A percentile compares a stretch with the other conserved stretches of the same genome.
phyloP scores from a whole-genome alignment of 2,329 filamentous ascomycete genomes.

The Trematosphaeria pertusa region DNA sequence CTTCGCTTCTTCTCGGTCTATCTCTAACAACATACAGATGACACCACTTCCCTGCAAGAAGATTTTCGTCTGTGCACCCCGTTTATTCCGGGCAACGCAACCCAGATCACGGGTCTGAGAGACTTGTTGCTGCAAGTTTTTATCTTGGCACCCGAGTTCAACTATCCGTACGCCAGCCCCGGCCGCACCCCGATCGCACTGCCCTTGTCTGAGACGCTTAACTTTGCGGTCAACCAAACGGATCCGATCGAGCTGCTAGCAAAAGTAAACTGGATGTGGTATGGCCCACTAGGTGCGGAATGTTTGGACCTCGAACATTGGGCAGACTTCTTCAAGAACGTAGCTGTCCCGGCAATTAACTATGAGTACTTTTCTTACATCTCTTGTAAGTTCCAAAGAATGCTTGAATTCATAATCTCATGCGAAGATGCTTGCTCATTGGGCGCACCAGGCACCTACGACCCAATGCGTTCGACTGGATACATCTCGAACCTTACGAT shows the following conservation, averaged over 20 bases:
- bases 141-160: conserved; percentile 3
- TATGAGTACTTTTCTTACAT: background rate
- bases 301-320: conserved; percentile 2
- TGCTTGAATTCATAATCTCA: too few relatives aligned
- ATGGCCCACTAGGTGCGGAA: background rate
- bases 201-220: background rate
- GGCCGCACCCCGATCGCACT: conserved; percentile 1
- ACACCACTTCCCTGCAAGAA: background rate
- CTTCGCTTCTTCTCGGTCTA: too few relatives aligned
- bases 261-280: conserved; percentile 5
- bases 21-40: background rate
- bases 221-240: conserved; percentile 1
- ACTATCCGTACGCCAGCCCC: conserved; percentile 2
- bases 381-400: too few relatives aligned
- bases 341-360: background rate
- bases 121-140: background rate
- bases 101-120: background rate
- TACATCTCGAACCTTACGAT: background rate
- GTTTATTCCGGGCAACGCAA: conserved; percentile 1
- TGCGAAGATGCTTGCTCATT: too few relatives aligned
- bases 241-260: conserved; percentile 4
- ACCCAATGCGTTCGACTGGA: background rate
- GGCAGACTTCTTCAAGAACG: background rate
- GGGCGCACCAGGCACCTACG: too few relatives aligned
- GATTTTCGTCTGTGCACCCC: conserved; percentile 4